These are phyloP conservation scores for Stephania japonica DNA, from an alignment of 164 flowering plant species.

Conservation along the genomic window DNA sequence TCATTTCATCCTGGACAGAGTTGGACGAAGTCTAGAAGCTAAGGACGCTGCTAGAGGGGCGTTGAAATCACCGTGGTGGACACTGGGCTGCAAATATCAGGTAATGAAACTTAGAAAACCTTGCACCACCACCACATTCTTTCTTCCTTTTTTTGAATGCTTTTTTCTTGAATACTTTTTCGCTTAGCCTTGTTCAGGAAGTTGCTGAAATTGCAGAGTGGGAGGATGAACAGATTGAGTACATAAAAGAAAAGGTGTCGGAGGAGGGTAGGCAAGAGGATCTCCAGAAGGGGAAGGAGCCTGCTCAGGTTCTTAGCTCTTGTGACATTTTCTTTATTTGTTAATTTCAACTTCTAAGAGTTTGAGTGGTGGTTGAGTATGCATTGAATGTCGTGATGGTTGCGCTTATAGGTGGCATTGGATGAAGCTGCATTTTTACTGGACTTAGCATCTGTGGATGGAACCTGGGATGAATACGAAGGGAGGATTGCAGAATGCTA, in stretches of 20 bases:
- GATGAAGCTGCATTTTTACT: slow-evolving; percentile 91
- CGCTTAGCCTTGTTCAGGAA: slow-evolving; percentile 40
- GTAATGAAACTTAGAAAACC: slow-evolving; percentile 21
- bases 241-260: slow-evolving; percentile 60
- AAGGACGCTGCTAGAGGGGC: slow-evolving; percentile 93
- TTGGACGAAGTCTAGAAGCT: slow-evolving; percentile 75
- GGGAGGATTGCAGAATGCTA: slow-evolving; percentile 79
- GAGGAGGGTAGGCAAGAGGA: slow-evolving; percentile 77
- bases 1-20: slow-evolving; percentile 34
- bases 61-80: slow-evolving; percentile 96
- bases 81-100: slow-evolving; percentile 79
- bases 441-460: slow-evolving; percentile 85
- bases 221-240: slow-evolving; percentile 88
- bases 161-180: neutral
- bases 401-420: slow-evolving; percentile 52
- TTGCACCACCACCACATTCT: neutral
- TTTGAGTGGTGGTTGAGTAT: neutral
- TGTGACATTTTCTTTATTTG: neutral
- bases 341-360: neutral
- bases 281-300: slow-evolving; percentile 71
- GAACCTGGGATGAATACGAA: slow-evolving; percentile 61
- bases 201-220: slow-evolving; percentile 81
- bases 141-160: neutral
- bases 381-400: neutral
- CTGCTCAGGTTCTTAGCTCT: slow-evolving; percentile 51